These are phyloP conservation scores for Helianthus annuus DNA, from an alignment of 129 eudicot genomes.

Conservation along the genomic window HanXRQr2.0-SUNRISE NC_035436.2:188404475-188404974, in stretches of 20 bases:
- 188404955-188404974: conserved; percentile 33
- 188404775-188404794: conserved; percentile 55
- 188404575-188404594: conserved; percentile 44
- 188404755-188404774: conserved; percentile 38
- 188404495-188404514: conserved; percentile 32
- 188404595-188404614: conserved; percentile 44
- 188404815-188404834: conserved; percentile 39
- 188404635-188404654: conserved; percentile 56
- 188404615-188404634: conserved; percentile 47
- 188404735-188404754: conserved; percentile 50
- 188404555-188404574: conserved; percentile 29
- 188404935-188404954: conserved; percentile 22
- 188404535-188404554: conserved; percentile 25
- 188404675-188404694: conserved; percentile 43
- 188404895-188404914: conserved; percentile 15
- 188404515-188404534: conserved; percentile 16
- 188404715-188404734: conserved; percentile 63
- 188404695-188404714: conserved; percentile 39
- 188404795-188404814: conserved; percentile 34
- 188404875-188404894: conserved; percentile 29
- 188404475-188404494: conserved; percentile 61
- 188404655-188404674: conserved; percentile 52
- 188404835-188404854: conserved; percentile 53
- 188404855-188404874: conserved; percentile 10
- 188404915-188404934: conserved; percentile 25